Evolutionary conservation across 768 basidiomycete species (phyloP), one percentile per base, ranked within the genome.

Genomic region (Trametes gibbosa): DNA sequence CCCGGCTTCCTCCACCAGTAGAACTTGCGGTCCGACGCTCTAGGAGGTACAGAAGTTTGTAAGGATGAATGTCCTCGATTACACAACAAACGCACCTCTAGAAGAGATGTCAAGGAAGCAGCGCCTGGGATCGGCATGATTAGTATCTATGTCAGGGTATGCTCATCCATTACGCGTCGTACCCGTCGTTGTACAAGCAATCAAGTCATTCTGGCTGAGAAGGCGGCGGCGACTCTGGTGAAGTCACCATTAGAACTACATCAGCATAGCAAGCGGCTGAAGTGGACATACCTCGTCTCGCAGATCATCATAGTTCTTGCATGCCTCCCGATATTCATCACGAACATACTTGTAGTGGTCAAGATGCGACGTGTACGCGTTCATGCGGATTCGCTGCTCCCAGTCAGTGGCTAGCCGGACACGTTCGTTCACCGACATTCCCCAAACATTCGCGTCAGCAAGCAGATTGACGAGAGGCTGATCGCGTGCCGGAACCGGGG

Each of bases 101-200:
- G 69, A 2, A 90, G 73, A 0, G 78, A 76, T 0, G 79, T 75
- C 10, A 89, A 71, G 54, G 87, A 89, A 0, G 89, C 87, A 1
- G 89, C 89, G 46, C 88, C 86, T 87, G 43, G 54, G 1, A 62
- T n/a, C n/a, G 7, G 58, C 12, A 34, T 19, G 7, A 7, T 8
- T 42, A 19, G 1, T 3, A 45, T 23, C 1, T 45, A 10, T 13
- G 10, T 24, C 7, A 2, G 19, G 14, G 21, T 24, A 10, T 1
- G 23, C n/a, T 3, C 3, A 4, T 23, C 14, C 5, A 23, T 24
- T 2, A 45, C 12, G 12, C 21, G 13, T 58, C 68, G 2, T 66
- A 86, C 87, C 88, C 21, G 84, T 90, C 0, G 89, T 91, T 0
- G 90, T 92, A 60, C 88, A 90, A 6, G 86, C 90, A 46, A 91